phyloP scores from a whole-genome alignment of 352 stramenopile genomes.

The Blastocystis sp. region DNA sequence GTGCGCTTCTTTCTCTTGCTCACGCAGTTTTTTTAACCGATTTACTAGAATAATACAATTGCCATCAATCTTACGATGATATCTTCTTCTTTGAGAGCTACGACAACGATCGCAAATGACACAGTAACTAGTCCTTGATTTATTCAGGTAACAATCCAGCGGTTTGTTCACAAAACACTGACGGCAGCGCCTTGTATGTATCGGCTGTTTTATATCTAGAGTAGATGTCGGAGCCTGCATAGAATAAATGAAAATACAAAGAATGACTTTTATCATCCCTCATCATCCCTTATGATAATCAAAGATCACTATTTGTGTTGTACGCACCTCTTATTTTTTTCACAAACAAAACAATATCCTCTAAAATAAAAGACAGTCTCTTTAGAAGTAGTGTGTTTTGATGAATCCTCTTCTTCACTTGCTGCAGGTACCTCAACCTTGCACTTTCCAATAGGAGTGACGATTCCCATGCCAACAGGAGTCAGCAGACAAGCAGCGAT shows the following conservation, averaged over 20 bases:
- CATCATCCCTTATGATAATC: neutral
- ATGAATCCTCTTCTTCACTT: neutral
- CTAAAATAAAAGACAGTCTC: constrained; percentile 59
- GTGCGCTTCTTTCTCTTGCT: neutral
- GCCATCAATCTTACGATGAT: neutral
- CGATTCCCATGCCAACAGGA: constrained; percentile 1
- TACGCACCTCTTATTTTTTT: neutral
- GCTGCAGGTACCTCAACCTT: neutral
- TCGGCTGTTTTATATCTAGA: neutral
- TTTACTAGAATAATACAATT: neutral
- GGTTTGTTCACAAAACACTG: neutral
- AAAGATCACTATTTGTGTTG: neutral
- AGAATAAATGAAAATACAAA: neutral
- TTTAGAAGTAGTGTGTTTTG: neutral
- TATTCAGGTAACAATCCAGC: neutral
- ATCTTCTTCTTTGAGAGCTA: neutral
- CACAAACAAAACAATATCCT: constrained; percentile 38
- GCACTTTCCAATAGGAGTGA: constrained; percentile 18
- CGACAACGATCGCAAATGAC: neutral
- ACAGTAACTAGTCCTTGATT: neutral
- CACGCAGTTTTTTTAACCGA: neutral
- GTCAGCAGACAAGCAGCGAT: constrained; percentile 23
- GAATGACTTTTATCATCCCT: neutral
- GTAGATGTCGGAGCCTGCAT: neutral
- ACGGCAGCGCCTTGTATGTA: neutral